Evolutionary conservation across 306 rosid species (phyloP), one percentile per base, ranked within the genome.

Genomic region (Vigna angularis): DNA sequence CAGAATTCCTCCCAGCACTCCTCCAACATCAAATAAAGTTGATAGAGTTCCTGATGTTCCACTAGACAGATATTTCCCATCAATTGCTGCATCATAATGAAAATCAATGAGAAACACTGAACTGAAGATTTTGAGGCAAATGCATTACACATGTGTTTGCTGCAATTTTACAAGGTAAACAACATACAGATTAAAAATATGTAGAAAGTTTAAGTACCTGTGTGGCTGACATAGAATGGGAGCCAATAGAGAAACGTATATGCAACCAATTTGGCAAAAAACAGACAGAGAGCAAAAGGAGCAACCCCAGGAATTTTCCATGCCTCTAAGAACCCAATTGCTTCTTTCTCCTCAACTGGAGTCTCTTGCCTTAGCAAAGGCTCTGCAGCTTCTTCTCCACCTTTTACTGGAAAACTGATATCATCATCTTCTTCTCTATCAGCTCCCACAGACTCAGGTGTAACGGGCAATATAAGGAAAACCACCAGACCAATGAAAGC

Each of bases 261-360:
- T n/a, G 99, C 99, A 47, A 96, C 99, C 93, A 96, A 85, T 81
- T 96, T 96, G 71, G 98, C 87, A 59, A 96, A 96, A 85, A 96
- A 96, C 55, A 96, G 93, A 83, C 99, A 96, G 13, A 96, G 76
- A 47, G 99, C 98, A 77, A 93, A 96, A 69, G 99, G 96, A 76
- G 97, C 97, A 79, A 96, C 99, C 59, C 99, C 99, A 0, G 99
- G 99, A 80, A 96, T 96, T 86, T 74, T 93, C 97, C 99, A 96
- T 1, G 99, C 99, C 70, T 93, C 91, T n/a, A 96, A 36, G 83
- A 96, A 96, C 12, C 98, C 96, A n/a, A 96, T 89, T 10, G 99
- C 86, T 56, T 78, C 86, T 56, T 76, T 77, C 32, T 78, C 90
- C 75, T 78, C 73, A 5, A 42, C 82, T 47, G 78, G 89, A 2